Evolutionary conservation across 306 rosid genomes (phyloP), one percentile per base, ranked within the genome.

Genomic region (Comarum palustre): DNA sequence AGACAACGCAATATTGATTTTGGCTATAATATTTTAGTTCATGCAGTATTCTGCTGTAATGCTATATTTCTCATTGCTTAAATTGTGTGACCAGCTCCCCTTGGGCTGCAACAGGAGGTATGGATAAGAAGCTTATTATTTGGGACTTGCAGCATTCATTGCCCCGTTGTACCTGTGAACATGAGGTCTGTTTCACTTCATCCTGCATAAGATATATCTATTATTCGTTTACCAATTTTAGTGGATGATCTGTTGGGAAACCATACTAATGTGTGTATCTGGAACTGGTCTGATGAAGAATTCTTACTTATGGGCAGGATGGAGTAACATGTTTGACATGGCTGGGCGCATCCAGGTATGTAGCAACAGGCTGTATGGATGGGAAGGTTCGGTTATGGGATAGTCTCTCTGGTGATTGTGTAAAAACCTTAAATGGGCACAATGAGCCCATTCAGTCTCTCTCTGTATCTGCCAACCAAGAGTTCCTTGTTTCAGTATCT

Each of bases 311-410:
- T 77, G 63, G 29, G 13, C 87, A 93, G 98, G 88, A 84, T 74
- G 97, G 90, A 67, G 97, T 91, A 68, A 79, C 90, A 24, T 91
- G 96, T 74, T 82, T 91, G 80, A 55, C 89, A 24, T 94, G 98
- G 98, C 84, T 91, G 22, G 95, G 95, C 41, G 75, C 77, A 31
- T 85, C 86, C 0, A 79, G 69, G 50, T 77, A 81, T 73, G 78
- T 91, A 65, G 95, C 90, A 24, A 85, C 91, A 0, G 97, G 98
- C 48, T 94, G 92, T 31, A 84, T 68, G 14, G 97, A 88, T 74
- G 94, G 98, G n/a, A 80, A 71, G 46, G 92, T 88, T 27, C 83
- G 96, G 65, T 17, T 91, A 59, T 89, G 97, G 99, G 97, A 94
- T 67, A 80, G 90, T 65, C 89, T 90, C 16, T 87, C 97, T 0